A percentile compares a stretch with the other conserved stretches of the same genome.
Evolutionary conservation across 148 eudicot species (phyloP).

Genomic region (Fagopyrum tataricum): DNA sequence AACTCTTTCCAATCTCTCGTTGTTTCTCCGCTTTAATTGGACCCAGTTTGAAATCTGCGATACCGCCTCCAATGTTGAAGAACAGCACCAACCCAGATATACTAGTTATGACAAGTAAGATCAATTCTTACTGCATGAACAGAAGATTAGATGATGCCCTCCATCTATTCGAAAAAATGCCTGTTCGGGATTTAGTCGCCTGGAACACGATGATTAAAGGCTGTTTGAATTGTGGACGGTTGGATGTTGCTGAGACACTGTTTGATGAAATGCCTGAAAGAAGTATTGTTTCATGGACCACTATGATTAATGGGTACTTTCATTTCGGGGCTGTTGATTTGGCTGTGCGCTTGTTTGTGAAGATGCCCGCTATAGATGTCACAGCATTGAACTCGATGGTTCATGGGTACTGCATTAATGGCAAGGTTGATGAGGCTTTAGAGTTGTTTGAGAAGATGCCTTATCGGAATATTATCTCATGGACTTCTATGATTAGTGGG

Average conservation of each 20-base stretch:
- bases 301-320: slow-evolving; percentile 61
- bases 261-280: slow-evolving; percentile 61
- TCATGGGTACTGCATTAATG: slow-evolving; percentile 57
- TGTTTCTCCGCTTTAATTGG: slow-evolving; percentile 5
- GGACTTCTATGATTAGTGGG: slow-evolving; percentile 86
- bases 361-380: slow-evolving; percentile 62
- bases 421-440: slow-evolving; percentile 42
- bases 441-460: slow-evolving; percentile 62
- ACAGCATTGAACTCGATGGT: slow-evolving; percentile 80
- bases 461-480: slow-evolving; percentile 50
- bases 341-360: slow-evolving; percentile 51
- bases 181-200: slow-evolving; percentile 39
- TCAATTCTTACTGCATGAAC: slow-evolving; percentile 21
- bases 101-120: slow-evolving; percentile 50
- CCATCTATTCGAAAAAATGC: slow-evolving; percentile 61
- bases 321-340: slow-evolving; percentile 38
- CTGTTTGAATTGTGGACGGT: slow-evolving; percentile 56
- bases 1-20: not conserved
- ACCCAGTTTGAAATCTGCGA: not conserved
- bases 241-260: slow-evolving; percentile 35
- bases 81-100: slow-evolving; percentile 32
- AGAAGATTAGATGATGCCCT: slow-evolving; percentile 48
- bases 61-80: slow-evolving; percentile 22
- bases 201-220: slow-evolving; percentile 80
- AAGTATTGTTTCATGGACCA: slow-evolving; percentile 74